Percentiles rank a stretch among this genome's conserved stretches.
phyloP scores from a whole-genome alignment of 2,329 filamentous ascomycete genomes.

The Raffaelea deltoideospora region DNA sequence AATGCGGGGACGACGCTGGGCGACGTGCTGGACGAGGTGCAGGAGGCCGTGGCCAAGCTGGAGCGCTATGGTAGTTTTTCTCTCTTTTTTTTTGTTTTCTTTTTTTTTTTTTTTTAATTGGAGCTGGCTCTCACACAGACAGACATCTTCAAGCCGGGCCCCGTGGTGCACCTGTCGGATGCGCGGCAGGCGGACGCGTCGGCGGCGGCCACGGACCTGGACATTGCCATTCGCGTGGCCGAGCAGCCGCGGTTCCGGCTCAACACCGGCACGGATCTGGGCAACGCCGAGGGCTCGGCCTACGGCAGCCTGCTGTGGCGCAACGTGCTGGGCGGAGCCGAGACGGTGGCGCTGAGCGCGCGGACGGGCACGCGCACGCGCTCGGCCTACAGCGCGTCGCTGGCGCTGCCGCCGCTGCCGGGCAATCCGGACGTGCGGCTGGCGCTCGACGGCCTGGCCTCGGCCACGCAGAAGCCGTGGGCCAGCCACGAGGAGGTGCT shows the following conservation, averaged over 20 bases:
- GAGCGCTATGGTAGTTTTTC: slow-evolving; percentile 57
- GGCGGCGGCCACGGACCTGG: slow-evolving; percentile 60
- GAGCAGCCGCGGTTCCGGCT: slow-evolving; percentile 75
- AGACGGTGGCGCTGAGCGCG: slow-evolving; percentile 75
- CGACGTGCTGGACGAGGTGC: slow-evolving; percentile 61
- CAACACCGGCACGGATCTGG: slow-evolving; percentile 88
- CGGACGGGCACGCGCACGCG: slow-evolving; percentile 80
- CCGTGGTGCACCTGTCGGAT: slow-evolving; percentile 69
- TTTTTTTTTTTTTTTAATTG: neutral
- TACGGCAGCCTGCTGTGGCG: slow-evolving; percentile 78
- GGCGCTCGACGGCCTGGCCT: slow-evolving; percentile 67
- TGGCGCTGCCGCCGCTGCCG: slow-evolving; percentile 69
- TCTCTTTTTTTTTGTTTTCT: neutral
- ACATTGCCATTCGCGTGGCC: slow-evolving; percentile 60
- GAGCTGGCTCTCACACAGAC: slow-evolving; percentile 4
- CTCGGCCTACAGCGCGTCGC: slow-evolving; percentile 76
- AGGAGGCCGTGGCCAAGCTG: slow-evolving; percentile 57
- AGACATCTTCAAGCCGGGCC: slow-evolving; percentile 79
- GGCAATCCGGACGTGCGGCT: slow-evolving; percentile 71
- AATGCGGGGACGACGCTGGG: slow-evolving; percentile 60
- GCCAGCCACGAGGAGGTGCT: slow-evolving; percentile 86
- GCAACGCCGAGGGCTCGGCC: slow-evolving; percentile 85
- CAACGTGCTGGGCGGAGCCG: slow-evolving; percentile 89
- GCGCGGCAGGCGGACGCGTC: slow-evolving; percentile 54
- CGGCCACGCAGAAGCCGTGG: slow-evolving; percentile 78